Base-by-base conservation (phyloP, 345 rosid genomes). In the Draba incana region DNA sequence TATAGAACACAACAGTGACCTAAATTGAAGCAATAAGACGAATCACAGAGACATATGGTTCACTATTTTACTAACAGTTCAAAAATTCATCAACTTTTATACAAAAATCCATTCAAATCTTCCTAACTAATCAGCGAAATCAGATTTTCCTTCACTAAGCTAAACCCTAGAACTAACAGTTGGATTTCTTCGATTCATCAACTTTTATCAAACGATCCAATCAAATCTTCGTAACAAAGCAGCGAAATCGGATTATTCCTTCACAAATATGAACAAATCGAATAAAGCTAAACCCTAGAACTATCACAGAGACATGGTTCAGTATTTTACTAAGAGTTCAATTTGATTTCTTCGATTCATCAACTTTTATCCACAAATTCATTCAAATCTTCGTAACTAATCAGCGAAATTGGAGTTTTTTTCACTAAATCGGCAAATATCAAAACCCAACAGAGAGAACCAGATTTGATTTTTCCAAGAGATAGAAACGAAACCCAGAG, bases 361-460 rank as follows among this genome's bases (percentile, higher is more conserved):
- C 8, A 9, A 71, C 37, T 47, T 25, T 12, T 16, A 46, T 62
- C 25, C 31, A 48, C 30, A 72, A 53, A 72, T 72, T 60, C 23
- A n/a, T 49, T 23, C 2, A 41, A 64, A 25, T 41, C 25, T 44
- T 8, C 57, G 68, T 35, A 2, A 7, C 47, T 37, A 35, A 23
- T 16, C 10, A 72, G 4, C n/a, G 0, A 57, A 35, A 65, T 33
- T 16, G 23, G 24, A 31, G 2, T 33, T 5, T 10, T 49, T 62
- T 45, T n/a, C 48, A 35, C 31, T 65, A 30, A 66, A 50, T 66
- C 67, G 41, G 10, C 49, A 6, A 50, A 25, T 15, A 28, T 56
- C 35, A 43, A 66, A 66, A 66, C 68, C 72, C 72, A 8, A 39
- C 2, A 64, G 45, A 72, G 41, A 20, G 54, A 50, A 35, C 62